These are phyloP conservation scores for Entomortierella beljakovae DNA, from an alignment of 192 early-diverging fungal genomes.

Conservation along the genomic window DNA sequence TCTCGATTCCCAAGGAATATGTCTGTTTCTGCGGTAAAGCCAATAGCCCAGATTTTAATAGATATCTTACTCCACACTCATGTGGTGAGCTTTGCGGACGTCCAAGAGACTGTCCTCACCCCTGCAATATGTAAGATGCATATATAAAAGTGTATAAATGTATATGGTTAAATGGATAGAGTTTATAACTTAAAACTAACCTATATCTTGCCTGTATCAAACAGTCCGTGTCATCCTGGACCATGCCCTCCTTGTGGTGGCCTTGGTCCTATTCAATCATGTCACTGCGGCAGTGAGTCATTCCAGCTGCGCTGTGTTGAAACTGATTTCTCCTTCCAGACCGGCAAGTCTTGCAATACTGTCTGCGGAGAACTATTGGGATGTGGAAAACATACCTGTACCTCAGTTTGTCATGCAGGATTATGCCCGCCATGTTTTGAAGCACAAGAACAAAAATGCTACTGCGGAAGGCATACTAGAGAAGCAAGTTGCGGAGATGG, in stretches of 20 bases:
- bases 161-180: too few species aligned
- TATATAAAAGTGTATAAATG: too few species aligned
- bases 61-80: constrained; percentile 82
- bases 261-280: constrained; percentile 78
- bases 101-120: constrained; percentile 76
- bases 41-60: constrained; percentile 72
- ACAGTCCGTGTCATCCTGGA: constrained; percentile 89
- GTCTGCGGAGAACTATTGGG: constrained; percentile 76
- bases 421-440: constrained; percentile 73
- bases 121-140: constrained; percentile 73
- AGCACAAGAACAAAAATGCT: constrained; percentile 69
- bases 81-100: constrained; percentile 86
- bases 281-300: constrained; percentile 84
- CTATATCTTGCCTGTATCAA: neutral
- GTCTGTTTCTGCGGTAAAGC: constrained; percentile 89
- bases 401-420: constrained; percentile 75
- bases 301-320: constrained; percentile 82
- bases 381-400: constrained; percentile 78
- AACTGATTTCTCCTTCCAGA: constrained; percentile 70
- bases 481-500: constrained; percentile 71
- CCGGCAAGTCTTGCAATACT: constrained; percentile 75
- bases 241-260: constrained; percentile 93
- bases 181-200: neutral
- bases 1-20: constrained; percentile 78
- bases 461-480: constrained; percentile 73